Evolutionary conservation across 75 land plant genomes (phyloP).

Genomic region (Ceratopteris richardii): DNA sequence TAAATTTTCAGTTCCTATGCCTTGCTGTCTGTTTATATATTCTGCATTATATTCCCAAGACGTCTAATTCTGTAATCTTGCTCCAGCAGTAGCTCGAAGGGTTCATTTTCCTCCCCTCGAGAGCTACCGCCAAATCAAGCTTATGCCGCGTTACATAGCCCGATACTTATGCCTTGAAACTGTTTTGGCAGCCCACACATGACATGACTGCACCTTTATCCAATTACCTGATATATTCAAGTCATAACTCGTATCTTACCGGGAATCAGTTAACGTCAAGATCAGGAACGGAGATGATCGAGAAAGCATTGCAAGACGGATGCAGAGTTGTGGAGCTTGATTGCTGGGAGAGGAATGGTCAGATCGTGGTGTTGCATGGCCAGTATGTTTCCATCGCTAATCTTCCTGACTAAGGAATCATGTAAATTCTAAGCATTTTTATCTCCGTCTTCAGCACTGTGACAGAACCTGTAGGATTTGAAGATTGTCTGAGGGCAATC

Average conservation of each 20-base stretch:
- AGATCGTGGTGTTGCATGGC: constrained; percentile 73
- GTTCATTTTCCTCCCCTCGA: no score
- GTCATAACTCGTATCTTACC: constrained; percentile 33
- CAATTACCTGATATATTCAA: constrained; percentile 26
- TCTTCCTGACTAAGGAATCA: no score
- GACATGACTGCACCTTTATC: constrained; percentile 33
- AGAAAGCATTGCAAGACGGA: constrained; percentile 16
- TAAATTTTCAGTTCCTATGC: no score
- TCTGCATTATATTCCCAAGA: no score
- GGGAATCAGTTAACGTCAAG: constrained; percentile 35
- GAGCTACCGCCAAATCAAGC: no score
- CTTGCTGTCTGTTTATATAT: no score
- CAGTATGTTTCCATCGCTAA: constrained; percentile 44
- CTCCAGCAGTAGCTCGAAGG: no score
- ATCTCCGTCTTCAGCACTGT: constrained; percentile 17
- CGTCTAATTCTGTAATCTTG: no score
- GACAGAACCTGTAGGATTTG: constrained; percentile 15
- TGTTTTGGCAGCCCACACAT: constrained; percentile 55
- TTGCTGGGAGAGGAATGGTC: constrained; percentile 55
- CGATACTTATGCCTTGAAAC: no score
- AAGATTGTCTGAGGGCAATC: constrained; percentile 22
- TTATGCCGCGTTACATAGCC: no score
- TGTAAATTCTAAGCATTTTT: constrained; percentile 1
- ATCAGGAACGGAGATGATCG: constrained; percentile 17
- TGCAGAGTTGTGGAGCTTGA: constrained; percentile 38